Evolutionary conservation across 75 land plant species (phyloP).

Genomic region (Cupressus sempervirens): DNA sequence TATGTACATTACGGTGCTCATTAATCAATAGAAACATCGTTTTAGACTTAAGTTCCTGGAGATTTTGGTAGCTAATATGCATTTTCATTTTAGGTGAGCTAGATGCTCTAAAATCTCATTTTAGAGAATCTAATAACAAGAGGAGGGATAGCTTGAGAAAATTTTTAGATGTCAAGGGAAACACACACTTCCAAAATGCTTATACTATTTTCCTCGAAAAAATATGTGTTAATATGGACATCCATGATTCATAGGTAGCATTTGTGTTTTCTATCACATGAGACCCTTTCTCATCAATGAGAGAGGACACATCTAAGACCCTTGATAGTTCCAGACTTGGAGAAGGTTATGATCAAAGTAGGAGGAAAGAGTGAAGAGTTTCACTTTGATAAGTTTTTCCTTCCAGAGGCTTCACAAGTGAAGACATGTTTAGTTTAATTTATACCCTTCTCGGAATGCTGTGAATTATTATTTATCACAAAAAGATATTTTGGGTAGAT

Average conservation of each 20-base stretch:
- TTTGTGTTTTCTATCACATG: conserved; percentile 82
- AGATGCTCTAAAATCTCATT: neutral
- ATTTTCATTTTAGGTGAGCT: conserved; percentile 8
- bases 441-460: neutral
- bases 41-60: neutral
- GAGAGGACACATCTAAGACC: conserved; percentile 12
- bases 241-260: conserved; percentile 47
- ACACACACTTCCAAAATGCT: neutral
- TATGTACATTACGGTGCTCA: neutral
- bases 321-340: conserved; percentile 28
- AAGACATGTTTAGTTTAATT: neutral
- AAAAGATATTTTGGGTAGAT: conserved; percentile 29
- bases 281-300: conserved; percentile 49
- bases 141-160: conserved; percentile 6
- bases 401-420: conserved; percentile 62
- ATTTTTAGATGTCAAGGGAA: conserved; percentile 17
- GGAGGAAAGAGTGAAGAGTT: conserved; percentile 41
- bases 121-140: conserved; percentile 3
- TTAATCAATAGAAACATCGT: neutral
- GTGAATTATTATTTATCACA: neutral
- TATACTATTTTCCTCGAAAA: neutral
- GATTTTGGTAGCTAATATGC: neutral
- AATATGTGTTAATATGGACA: neutral
- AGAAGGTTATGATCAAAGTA: conserved; percentile 22
- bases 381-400: conserved; percentile 73